Conservation (phyloP, 441 rosid genomes). For the Erysimum pusillum region DNA sequence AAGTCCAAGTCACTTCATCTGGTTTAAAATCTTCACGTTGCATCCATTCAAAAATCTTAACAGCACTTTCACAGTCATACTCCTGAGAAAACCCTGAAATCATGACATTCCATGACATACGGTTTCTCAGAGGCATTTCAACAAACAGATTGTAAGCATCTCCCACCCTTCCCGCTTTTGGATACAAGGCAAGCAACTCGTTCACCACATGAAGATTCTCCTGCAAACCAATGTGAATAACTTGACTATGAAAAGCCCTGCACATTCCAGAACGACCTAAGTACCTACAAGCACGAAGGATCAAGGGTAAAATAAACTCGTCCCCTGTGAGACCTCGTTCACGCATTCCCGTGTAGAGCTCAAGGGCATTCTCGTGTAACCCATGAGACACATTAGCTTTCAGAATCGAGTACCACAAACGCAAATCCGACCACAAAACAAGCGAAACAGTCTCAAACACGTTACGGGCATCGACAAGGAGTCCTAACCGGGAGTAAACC, state of each 20-base stretch:
- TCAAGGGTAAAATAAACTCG: slow-evolving; percentile 57
- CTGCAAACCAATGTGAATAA: slow-evolving; percentile 57
- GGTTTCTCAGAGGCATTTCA: slow-evolving; percentile 60
- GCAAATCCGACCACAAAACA: slow-evolving; percentile 51
- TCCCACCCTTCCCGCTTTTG: slow-evolving; percentile 52
- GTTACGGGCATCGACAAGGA: slow-evolving; percentile 51
- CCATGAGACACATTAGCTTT: slow-evolving; percentile 60
- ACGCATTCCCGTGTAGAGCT: slow-evolving; percentile 62
- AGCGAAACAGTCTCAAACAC: slow-evolving; percentile 55
- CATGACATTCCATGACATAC: slow-evolving; percentile 77
- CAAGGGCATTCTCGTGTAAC: slow-evolving; percentile 48
- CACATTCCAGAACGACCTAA: slow-evolving; percentile 45
- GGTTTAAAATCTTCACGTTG: slow-evolving; percentile 65
- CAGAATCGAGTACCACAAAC: slow-evolving; percentile 67
- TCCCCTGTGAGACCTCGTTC: slow-evolving; percentile 59
- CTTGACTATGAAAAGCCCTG: slow-evolving; percentile 56
- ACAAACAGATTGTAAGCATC: slow-evolving; percentile 66
- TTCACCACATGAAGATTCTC: slow-evolving; percentile 60
- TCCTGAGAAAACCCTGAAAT: slow-evolving; percentile 61
- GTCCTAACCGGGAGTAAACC: slow-evolving; percentile 59
- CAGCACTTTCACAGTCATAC: slow-evolving; percentile 58
- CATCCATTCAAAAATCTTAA: slow-evolving; percentile 61
- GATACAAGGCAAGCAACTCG: slow-evolving; percentile 69
- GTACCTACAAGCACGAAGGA: slow-evolving; percentile 56
- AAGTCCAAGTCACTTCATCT: slow-evolving; percentile 77